A percentile compares a stretch with the other conserved stretches of the same genome.
These are phyloP conservation scores for Solanum etuberosum DNA, from an alignment of 257 asterid species.

Conservation along the genomic window DNA sequence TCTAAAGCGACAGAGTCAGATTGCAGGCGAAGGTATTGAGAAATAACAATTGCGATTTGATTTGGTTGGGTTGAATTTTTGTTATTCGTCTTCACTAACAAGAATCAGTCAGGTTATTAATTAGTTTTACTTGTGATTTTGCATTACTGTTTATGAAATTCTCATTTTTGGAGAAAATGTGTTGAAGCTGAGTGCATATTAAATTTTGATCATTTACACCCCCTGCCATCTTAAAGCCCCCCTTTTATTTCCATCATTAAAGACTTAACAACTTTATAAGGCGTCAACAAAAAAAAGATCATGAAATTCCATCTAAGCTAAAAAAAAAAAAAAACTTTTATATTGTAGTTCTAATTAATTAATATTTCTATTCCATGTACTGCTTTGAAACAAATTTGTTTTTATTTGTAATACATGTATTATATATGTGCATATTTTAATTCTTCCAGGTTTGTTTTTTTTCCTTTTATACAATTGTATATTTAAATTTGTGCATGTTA, in stretches of 20 bases:
- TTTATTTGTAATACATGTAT: not conserved
- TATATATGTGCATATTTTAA: not conserved
- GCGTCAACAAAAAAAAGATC: not conserved
- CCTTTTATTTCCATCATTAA: not conserved
- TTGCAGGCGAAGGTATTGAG: not conserved
- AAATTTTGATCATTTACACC: not conserved
- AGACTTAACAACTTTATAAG: not conserved
- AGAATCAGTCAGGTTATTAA: not conserved
- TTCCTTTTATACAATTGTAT: not conserved
- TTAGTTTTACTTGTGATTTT: not conserved
- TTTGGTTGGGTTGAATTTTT: not conserved
- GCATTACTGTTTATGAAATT: not conserved
- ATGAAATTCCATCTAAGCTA: not conserved
- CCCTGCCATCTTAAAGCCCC: not conserved
- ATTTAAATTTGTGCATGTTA: not conserved
- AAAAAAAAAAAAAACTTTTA: too few species aligned
- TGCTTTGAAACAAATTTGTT: not conserved
- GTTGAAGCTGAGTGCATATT: not conserved
- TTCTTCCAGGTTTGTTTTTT: not conserved
- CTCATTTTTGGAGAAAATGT: not conserved
- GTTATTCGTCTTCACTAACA: not conserved
- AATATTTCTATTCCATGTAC: not conserved
- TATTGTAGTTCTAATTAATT: not conserved
- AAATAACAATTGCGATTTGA: not conserved
- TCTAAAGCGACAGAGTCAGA: not conserved